These are phyloP conservation scores for Mycena amicta DNA, from an alignment of 768 basidiomycete species.

Conservation along the genomic window DNA sequence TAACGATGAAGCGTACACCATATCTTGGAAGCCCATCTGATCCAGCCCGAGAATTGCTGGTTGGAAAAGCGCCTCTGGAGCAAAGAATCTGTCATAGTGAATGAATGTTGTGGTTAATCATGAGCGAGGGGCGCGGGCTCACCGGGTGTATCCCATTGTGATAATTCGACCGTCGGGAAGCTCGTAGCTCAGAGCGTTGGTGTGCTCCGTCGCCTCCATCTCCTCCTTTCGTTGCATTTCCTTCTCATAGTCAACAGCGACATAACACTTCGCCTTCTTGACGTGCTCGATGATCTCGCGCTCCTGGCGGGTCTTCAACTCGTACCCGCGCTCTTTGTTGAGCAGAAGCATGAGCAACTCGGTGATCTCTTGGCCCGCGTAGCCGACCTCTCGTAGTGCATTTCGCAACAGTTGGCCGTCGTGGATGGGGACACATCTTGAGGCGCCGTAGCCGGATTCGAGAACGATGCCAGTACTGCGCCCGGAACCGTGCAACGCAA, in stretches of 20 bases:
- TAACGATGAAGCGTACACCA: background rate
- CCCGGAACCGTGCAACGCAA: constrained; percentile 73
- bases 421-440: constrained; percentile 75
- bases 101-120: background rate
- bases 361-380: background rate
- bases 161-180: background rate
- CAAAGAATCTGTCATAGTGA: background rate
- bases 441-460: constrained; percentile 78
- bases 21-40: background rate
- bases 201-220: background rate
- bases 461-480: constrained; percentile 72
- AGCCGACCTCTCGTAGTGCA: background rate
- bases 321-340: background rate
- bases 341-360: background rate
- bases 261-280: background rate
- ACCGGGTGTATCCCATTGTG: background rate
- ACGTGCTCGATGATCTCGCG: background rate
- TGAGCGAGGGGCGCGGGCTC: background rate
- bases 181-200: background rate
- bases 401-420: constrained; percentile 31
- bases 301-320: background rate
- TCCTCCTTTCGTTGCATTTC: background rate
- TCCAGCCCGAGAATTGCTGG: background rate
- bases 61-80: background rate
- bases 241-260: background rate